Evolutionary conservation across 2,329 filamentous ascomycete species (phyloP).

Genomic region (Alternaria ventricosa): DNA sequence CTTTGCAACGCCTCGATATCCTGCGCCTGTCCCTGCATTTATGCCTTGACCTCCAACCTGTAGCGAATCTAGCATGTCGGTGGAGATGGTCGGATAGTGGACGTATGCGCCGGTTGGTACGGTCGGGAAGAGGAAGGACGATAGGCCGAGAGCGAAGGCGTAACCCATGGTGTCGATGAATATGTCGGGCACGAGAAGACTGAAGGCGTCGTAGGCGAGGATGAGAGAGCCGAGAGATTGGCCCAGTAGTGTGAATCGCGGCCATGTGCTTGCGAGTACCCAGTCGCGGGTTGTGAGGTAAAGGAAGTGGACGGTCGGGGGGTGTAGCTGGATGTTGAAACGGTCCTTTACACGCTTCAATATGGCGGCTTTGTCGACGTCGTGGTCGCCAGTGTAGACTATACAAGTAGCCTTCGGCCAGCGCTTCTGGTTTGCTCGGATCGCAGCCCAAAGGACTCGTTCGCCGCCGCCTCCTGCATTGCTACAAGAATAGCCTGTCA

Average conservation of each 20-base stretch:
- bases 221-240: slow-evolving; percentile 89
- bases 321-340: slow-evolving; percentile 90
- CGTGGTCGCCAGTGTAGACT: slow-evolving; percentile 95
- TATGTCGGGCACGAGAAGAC: slow-evolving; percentile 87
- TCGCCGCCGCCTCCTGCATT: slow-evolving; percentile 97
- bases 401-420: slow-evolving; percentile 90
- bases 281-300: slow-evolving; percentile 88
- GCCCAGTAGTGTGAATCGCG: slow-evolving; percentile 90
- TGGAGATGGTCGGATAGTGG: slow-evolving; percentile 97
- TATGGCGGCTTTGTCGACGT: slow-evolving; percentile 80
- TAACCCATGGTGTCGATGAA: slow-evolving; percentile 99
- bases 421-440: slow-evolving; percentile 84
- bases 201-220: slow-evolving; percentile 90
- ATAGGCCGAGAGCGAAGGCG: slow-evolving; percentile 84
- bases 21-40: slow-evolving; percentile 82
- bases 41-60: slow-evolving; percentile 66
- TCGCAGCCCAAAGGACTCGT: slow-evolving; percentile 93
- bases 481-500: slow-evolving; percentile 55
- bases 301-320: slow-evolving; percentile 83
- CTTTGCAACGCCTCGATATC: slow-evolving; percentile 74
- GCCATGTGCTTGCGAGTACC: slow-evolving; percentile 87
- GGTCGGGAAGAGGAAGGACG: slow-evolving; percentile 78
- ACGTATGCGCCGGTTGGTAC: slow-evolving; percentile 93
- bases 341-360: slow-evolving; percentile 77
- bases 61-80: slow-evolving; percentile 90